These are phyloP conservation scores for Ajuga chamaepitys DNA, from an alignment of 257 asterid species.

Conservation along the genomic window DNA sequence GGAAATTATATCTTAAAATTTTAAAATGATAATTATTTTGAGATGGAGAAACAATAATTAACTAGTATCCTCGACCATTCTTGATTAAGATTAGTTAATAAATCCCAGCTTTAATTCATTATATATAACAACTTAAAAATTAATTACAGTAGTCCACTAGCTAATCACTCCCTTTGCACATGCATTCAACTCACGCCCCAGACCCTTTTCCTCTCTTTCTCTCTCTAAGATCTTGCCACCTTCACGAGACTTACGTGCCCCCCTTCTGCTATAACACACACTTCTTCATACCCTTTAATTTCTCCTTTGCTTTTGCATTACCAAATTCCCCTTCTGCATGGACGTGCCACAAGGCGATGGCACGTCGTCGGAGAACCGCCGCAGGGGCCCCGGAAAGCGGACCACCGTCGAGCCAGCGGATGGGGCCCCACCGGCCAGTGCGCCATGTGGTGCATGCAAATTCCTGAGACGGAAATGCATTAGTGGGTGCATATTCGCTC, in stretches of 20 bases:
- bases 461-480: constrained; percentile 87
- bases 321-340: constrained; percentile 31
- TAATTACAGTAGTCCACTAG: neutral
- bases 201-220: constrained; percentile 20
- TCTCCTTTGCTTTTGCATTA: constrained; percentile 13
- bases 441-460: constrained; percentile 92
- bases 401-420: constrained; percentile 5
- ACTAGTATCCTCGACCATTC: too few species aligned
- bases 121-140: neutral
- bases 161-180: constrained; percentile 79
- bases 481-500: constrained; percentile 77
- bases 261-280: constrained; percentile 34
- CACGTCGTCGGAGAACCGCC: constrained; percentile 26
- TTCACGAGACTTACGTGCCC: constrained; percentile 79
- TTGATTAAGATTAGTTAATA: neutral
- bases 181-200: constrained; percentile 53
- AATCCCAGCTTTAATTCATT: neutral
- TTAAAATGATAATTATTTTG: too few species aligned
- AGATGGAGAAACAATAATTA: too few species aligned
- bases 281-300: constrained; percentile 12
- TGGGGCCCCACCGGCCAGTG: constrained; percentile 7
- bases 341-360: constrained; percentile 31
- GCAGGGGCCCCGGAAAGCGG: constrained; percentile 31
- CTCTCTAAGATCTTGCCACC: constrained; percentile 42
- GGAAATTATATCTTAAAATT: too few species aligned